Base-by-base conservation (phyloP, 2,329 filamentous ascomycete genomes). In the Sclerotiophoma versabilis region DNA sequence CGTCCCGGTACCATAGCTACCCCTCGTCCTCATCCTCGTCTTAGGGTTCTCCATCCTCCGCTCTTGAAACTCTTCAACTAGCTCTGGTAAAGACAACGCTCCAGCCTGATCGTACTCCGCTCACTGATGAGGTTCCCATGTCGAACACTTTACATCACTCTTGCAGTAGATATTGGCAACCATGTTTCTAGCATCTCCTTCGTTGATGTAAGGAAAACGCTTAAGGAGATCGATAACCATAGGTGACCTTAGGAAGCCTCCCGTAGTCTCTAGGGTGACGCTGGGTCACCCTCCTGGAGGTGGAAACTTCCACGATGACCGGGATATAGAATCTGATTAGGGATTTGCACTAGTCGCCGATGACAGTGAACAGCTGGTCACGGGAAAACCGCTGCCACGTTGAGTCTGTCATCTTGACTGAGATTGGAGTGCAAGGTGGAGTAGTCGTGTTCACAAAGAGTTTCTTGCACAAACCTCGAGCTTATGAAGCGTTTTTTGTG, bases 291-390 rank as follows among this genome's bases (percentile, higher is more conserved):
- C 51, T 6, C 17, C 59, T 20, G 29, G 41, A 19, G 54, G 54
- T 9, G 50, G 51, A 4, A 38, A 47, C 15, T 49, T 55, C 17
- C 58, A 32, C 2, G 36, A 26, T 19, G 50, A 56, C 32, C 6
- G 39, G 47, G 17, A 60, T 50, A 23, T 58, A 57, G 17, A 60
- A 37, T 15, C 3, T 55, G 4, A 45, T 47, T 26, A 62, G 51
- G 22, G 56, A 58, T 5, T 32, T 43, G 37, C 58, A 60, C 23
- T 50, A 62, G 43, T 51, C 36, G n/a, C 27, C 47, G 15, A 62
- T 48, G 12, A 50, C 50, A 17, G 34, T 23, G 20, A 58, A 55
- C 12, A 41, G 25, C 23, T 53, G 20, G 15, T 59, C 45, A 10
- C 36, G 46, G 19, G 14, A 33, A 11, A 50, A 32, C 30, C 48